Evolutionary conservation across 805 yeast genomes (phyloP), one percentile per base, ranked within the genome.

Genomic region (Ogataea methylovora): DNA sequence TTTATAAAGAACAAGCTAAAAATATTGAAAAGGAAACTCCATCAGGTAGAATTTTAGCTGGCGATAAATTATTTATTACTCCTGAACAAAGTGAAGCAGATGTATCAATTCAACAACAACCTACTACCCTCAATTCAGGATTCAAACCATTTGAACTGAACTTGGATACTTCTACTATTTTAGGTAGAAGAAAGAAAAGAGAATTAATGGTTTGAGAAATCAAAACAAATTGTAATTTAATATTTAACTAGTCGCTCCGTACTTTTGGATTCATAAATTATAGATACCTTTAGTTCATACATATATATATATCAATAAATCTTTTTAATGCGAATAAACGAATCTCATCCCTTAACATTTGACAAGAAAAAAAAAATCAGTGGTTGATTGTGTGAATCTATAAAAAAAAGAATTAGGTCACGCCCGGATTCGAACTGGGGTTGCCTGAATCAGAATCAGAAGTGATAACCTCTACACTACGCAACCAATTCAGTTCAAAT

Each of bases 161-260:
- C 35, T 51, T 74, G 43, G 63, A 63, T 21, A 73, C 71, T n/a
- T 74, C 79, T 5, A 63, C 74, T 6, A 72, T 74, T 16, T 48
- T 74, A 33, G 73, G 66, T 31, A 64, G 80, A 52, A 50, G 65
- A 37, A 53, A 51, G 39, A 54, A 49, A 37, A 52, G 49, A 33
- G 32, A 38, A 5, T 12, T 43, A 7, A 12, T 35, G 34, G 44
- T 33, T 25, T 25, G 14, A 17, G 14, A 25, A 5, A 11, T 23
- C 9, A 20, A 7, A 20, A 7, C 22, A 20, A n/a, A n/a, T n/a
- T n/a, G n/a, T n/a, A n/a, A n/a, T n/a, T n/a, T n/a, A n/a, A n/a
- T n/a, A n/a, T n/a, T n/a, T n/a, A n/a, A n/a, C n/a, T n/a, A n/a
- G n/a, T n/a, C n/a, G n/a, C n/a, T n/a, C n/a, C n/a, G n/a, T n/a